Base-by-base conservation (phyloP, 139 green algal species). In the Monoraphidium neglectum region DNA sequence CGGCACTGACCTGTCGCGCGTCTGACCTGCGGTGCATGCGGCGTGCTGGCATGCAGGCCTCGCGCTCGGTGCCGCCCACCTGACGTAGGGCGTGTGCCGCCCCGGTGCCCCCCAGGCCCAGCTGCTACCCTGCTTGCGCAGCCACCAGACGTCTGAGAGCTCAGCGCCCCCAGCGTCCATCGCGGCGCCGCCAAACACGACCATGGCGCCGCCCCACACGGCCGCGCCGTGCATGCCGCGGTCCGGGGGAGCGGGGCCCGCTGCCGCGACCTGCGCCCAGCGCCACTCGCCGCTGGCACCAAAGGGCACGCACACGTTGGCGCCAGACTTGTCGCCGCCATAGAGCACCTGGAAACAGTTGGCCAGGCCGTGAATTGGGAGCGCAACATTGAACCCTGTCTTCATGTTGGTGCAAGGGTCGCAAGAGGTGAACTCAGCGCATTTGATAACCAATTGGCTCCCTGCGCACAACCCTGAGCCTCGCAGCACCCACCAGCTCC, bases 261-360 rank as follows among this genome's bases (percentile, higher is more conserved):
- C 71, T 36, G 57, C 46, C 0, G 62, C 49, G 3, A 49, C 57
- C 18, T 33, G 30, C 10, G 26, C 28, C 92, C 91, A 95, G 28
- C 81, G 81, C 86, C 89, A 92, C 43, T 85, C 72, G 10, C 60
- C 78, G 37, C 28, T 70, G 62, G 78, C 86, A 84, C n/a, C n/a
- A n/a, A n/a, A n/a, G n/a, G 68, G 91, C 46, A 74, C 84, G 77
- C 91, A 92, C 15, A 93, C 72, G 37, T 57, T 81, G 12, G 93
- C 72, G 18, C 88, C 88, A 12, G 77, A 86, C 68, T 91, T 92
- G 74, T 93, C 84, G 18, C 87, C 89, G 33, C 91, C 90, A 71
- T 89, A 94, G 43, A 95, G 61, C 32, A 95, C n/a, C n/a, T n/a
- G n/a, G n/a, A n/a, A n/a, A n/a, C n/a, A n/a, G n/a, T n/a, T n/a